Evolutionary conservation across 2,329 filamentous ascomycete genomes (phyloP), one percentile per base, ranked within the genome.

Genomic region (Colletotrichum shisoi): DNA sequence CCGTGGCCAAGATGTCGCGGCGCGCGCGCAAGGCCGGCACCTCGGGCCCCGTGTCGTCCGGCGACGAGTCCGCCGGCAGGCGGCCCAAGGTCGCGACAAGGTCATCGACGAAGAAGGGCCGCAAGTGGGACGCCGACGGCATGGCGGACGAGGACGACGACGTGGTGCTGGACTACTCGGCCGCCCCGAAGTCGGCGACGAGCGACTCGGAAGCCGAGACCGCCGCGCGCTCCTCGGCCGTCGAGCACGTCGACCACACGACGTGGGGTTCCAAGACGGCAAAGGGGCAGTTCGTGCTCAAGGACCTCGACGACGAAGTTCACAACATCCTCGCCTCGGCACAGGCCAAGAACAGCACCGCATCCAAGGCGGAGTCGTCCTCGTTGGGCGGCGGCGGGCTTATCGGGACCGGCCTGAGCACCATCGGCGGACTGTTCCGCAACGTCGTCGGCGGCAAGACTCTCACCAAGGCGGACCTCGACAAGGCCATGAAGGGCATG

Each of bases 381-480:
- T 34, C 31, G 31, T 9, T 8, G 7, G 31, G 31, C 31, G 31
- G 31, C 31, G 81, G 83, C 17, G 91, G 92, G 0, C 80, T 97
- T 15, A 86, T 97, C 13, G 91, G 91, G 34, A 89, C 92, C 4
- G 88, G 93, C 62, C 84, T 97, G 64, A 93, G 88, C 75, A 91
- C 92, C 15, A 91, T 98, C 70, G 89, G 92, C 61, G 92, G 93
- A 19, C 86, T 98, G 63, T 97, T 99, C 82, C 89, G 93, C 71
- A 98, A 97, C 75, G 91, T 99, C 45, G 91, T 99, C 0, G 95
- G 95, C 62, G 95, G 96, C 70, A 97, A 97, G 82, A 92, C 90
- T 0, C 81, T 99, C 74, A 96, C 93, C 1, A 92, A 93, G 76
- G 87, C 91, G 71, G 94, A 98, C 74, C 85, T 99, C 24, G 91